Evolutionary conservation across 768 basidiomycete genomes (phyloP).

Genomic region (Russula griseocarnosa): DNA sequence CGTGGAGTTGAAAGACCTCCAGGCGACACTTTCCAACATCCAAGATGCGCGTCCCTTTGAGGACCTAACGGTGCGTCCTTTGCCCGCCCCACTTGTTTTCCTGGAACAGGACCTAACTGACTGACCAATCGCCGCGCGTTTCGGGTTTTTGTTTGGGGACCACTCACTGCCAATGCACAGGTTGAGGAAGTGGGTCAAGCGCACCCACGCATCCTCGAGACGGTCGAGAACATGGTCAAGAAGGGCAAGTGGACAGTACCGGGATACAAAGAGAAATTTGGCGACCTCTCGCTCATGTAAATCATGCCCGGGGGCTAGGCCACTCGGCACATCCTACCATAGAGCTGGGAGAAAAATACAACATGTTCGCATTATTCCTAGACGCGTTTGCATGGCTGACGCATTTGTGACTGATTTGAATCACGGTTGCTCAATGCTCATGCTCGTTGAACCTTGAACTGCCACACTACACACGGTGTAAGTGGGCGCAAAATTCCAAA

Average conservation of each 20-base stretch:
- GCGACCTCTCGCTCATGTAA: conserved; percentile 90
- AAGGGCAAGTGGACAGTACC: conserved; percentile 99
- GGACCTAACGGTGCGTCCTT: conserved; percentile 78
- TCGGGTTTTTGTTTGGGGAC: neutral
- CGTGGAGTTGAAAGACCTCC: conserved; percentile 83
- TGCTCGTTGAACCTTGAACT: no score
- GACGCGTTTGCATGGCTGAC: no score
- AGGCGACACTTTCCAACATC: conserved; percentile 93
- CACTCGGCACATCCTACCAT: neutral
- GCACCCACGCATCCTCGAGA: conserved; percentile 86
- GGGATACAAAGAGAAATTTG: conserved; percentile 96
- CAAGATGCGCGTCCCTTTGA: conserved; percentile 97
- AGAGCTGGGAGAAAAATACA: conserved; percentile 11
- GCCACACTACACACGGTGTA: no score
- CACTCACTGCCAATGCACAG: conserved; percentile 38
- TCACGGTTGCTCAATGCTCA: no score
- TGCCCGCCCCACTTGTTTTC: no score
- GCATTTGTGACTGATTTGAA: no score
- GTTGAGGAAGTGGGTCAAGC: conserved; percentile 86
- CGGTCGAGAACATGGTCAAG: conserved; percentile 91
- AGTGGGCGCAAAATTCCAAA: no score
- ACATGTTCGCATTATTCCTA: neutral
- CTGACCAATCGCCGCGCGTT: neutral
- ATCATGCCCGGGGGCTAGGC: neutral
- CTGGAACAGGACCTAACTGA: neutral